Percentiles rank a stretch among this genome's conserved stretches.
phyloP scores from a whole-genome alignment of 2,329 filamentous ascomycete genomes.

The Onygena corvina region DNA sequence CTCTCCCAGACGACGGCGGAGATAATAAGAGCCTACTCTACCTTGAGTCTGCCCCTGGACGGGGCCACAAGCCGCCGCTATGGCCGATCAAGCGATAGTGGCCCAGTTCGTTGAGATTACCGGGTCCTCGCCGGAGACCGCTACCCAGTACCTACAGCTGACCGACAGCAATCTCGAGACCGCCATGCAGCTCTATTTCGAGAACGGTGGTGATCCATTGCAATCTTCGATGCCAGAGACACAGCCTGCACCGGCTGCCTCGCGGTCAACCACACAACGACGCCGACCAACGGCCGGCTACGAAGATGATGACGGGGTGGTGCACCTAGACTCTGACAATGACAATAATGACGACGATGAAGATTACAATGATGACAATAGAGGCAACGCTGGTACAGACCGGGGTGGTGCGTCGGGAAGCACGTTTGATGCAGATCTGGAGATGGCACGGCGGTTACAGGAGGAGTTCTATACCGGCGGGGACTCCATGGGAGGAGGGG shows the following conservation, averaged over 20 bases:
- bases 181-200: constrained; percentile 81
- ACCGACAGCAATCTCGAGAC: constrained; percentile 74
- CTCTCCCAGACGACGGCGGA: too few relatives aligned
- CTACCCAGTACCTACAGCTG: constrained; percentile 70
- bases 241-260: constrained; percentile 21
- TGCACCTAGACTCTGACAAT: constrained; percentile 67
- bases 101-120: constrained; percentile 73
- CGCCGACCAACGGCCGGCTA: constrained; percentile 28
- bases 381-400: constrained; percentile 23
- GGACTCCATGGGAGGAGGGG: constrained; percentile 32
- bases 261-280: constrained; percentile 22
- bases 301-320: constrained; percentile 48
- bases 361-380: constrained; percentile 18
- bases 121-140: constrained; percentile 58
- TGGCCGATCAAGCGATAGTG: constrained; percentile 59
- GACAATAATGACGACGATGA: constrained; percentile 51
- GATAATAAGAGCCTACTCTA: too few relatives aligned
- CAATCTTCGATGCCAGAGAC: constrained; percentile 27
- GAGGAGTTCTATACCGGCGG: constrained; percentile 70
- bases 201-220: constrained; percentile 57
- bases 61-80: constrained; percentile 26
- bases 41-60: neutral
- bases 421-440: constrained; percentile 76
- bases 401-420: constrained; percentile 25
- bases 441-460: constrained; percentile 81